These are phyloP conservation scores for Cinnamomum chago DNA, from an alignment of 164 flowering plant genomes.

Conservation along the genomic window DNA sequence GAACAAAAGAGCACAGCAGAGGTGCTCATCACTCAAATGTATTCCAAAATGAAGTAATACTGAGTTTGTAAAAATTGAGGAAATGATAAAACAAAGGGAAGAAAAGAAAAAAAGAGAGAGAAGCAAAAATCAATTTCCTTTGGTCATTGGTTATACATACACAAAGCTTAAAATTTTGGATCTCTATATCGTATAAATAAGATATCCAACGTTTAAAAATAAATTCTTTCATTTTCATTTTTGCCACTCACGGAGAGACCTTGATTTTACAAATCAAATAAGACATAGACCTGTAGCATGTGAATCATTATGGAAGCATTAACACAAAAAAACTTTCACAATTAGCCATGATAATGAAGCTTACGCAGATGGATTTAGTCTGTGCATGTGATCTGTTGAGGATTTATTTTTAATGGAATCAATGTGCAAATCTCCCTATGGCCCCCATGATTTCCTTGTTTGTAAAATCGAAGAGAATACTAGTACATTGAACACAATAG, in stretches of 20 bases:
- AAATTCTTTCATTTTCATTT: background rate
- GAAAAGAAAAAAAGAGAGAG: background rate
- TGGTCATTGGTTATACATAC: slow-evolving; percentile 2
- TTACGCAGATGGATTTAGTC: background rate
- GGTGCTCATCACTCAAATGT: slow-evolving; percentile 6
- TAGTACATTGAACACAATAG: background rate
- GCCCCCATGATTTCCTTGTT: background rate
- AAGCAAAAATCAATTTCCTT: background rate
- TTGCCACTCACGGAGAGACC: background rate
- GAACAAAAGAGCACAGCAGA: slow-evolving; percentile 12
- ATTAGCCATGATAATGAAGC: background rate
- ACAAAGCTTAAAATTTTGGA: slow-evolving; percentile 4
- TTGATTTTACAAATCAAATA: background rate
- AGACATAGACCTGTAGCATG: background rate
- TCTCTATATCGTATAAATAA: background rate
- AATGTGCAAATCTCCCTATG: background rate
- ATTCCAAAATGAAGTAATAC: slow-evolving; percentile 5
- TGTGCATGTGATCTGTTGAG: background rate
- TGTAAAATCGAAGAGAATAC: background rate
- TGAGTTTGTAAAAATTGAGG: slow-evolving; percentile 3
- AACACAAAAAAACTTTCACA: background rate
- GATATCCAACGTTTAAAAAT: background rate
- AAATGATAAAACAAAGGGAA: background rate
- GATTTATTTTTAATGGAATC: background rate
- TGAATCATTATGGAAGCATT: background rate